Evolutionary conservation across 2,329 filamentous ascomycete species (phyloP).

Genomic region (Zymoseptoria ardabiliae): DNA sequence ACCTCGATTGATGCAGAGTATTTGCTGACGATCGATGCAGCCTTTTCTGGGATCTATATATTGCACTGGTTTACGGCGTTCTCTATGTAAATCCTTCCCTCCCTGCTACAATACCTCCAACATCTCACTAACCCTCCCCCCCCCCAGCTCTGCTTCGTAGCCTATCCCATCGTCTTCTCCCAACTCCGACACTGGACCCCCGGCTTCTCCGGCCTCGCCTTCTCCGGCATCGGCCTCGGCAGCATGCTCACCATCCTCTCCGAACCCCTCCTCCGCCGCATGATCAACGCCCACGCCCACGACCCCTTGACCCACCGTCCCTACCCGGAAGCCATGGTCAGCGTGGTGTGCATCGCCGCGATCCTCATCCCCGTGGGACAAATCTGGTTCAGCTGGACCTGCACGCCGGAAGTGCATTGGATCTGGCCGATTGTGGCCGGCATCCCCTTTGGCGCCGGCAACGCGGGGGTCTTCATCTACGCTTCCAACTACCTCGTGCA

Average conservation of each 20-base stretch:
- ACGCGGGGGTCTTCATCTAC: slow-evolving; percentile 75
- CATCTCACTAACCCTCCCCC: not conserved
- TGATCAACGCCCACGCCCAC: slow-evolving; percentile 69
- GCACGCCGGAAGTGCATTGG: slow-evolving; percentile 75
- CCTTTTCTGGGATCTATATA: slow-evolving; percentile 65
- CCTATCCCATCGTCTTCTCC: slow-evolving; percentile 78
- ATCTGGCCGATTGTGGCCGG: slow-evolving; percentile 69
- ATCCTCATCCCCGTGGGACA: slow-evolving; percentile 69
- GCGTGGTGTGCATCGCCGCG: slow-evolving; percentile 70
- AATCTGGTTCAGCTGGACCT: slow-evolving; percentile 84
- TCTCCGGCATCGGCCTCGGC: slow-evolving; percentile 62
- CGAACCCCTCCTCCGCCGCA: slow-evolving; percentile 63
- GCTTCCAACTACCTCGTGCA: slow-evolving; percentile 71
- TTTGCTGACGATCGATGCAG: slow-evolving; percentile 32
- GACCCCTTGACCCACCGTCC: slow-evolving; percentile 69
- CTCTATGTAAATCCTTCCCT: slow-evolving; percentile 47
- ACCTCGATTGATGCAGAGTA: not conserved
- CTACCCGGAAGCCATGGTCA: slow-evolving; percentile 72
- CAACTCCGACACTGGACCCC: slow-evolving; percentile 69
- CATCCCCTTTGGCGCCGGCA: slow-evolving; percentile 71
- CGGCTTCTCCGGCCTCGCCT: slow-evolving; percentile 68
- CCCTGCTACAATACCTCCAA: not conserved
- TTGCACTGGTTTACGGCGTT: slow-evolving; percentile 74
- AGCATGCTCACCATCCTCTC: slow-evolving; percentile 44
- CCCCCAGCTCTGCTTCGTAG: slow-evolving; percentile 67